Base-by-base conservation (phyloP, 495 filamentous ascomycete species). In the Usnea hakonensis region DNA sequence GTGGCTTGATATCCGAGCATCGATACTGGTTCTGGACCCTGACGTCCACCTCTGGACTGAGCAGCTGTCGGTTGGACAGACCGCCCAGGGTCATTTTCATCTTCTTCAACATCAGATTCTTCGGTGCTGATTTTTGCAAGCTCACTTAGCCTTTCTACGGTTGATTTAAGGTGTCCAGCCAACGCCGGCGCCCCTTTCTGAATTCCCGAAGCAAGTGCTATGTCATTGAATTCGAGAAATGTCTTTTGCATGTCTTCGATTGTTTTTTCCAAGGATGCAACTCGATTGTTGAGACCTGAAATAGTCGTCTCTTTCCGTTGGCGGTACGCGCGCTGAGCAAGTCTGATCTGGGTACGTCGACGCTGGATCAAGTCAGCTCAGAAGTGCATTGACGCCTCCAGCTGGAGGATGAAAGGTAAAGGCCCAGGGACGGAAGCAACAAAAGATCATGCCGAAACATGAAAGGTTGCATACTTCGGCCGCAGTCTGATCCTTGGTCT, bases 321-420 rank as follows among this genome's bases (percentile, higher is more conserved):
- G 13, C 90, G 85, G 68, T 95, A 95, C 2, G 90, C 90, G 37
- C 90, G 80, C 69, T 95, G 90, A 13, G 90, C 90, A 60, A 94
- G 79, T 41, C 90, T 85, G 59, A 93, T 92, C 74, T 95, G 90
- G n/a, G 87, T 91, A 56, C 90, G 82, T 38, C 90, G 85, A 54
- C 89, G 84, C 89, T 95, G 67, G 32, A 61, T 57, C 9, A 36
- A 58, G 64, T 67, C 37, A 62, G 43, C 26, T 55, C 35, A 52
- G 16, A 5, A 32, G 23, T 52, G 48, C 48, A 19, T 32, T 52
- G 48, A 52, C 28, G 28, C 28, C 48, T 32, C 23, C 23, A 19
- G 48, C 48, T 19, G 28, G 48, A 28, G 3, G 6, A 7, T 52
- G 48, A 16, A 28, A 8, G 48, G 13, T 52, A 32, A 13, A 32